phyloP scores from a whole-genome alignment of 2,329 filamentous ascomycete species.

The Hymenoscyphus fraxineus region DNA sequence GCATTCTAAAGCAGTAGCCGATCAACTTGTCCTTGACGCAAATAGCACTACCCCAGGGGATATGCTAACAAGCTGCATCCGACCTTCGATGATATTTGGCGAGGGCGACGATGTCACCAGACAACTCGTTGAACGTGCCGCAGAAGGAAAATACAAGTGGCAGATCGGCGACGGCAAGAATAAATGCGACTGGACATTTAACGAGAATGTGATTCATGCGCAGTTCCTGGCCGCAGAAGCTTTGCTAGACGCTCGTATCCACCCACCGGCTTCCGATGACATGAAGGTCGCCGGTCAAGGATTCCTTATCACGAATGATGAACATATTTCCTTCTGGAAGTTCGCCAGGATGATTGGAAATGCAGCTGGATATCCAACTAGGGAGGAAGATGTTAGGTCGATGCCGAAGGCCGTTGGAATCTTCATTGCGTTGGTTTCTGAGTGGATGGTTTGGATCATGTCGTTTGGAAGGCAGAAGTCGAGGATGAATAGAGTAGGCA shows the following conservation, averaged over 20 bases:
- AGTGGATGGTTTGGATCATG: conserved; percentile 20
- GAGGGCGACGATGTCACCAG: conserved; percentile 36
- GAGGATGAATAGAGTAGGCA: conserved; percentile 11
- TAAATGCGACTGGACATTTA: conserved; percentile 51
- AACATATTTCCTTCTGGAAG: conserved; percentile 20
- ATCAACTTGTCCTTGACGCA: conserved; percentile 19
- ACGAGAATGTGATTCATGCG: conserved; percentile 48
- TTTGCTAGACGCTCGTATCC: conserved; percentile 35
- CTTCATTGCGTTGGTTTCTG: conserved; percentile 14
- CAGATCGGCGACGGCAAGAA: conserved; percentile 50
- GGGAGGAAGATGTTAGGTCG: conserved; percentile 9
- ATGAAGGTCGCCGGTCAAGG: conserved; percentile 16
- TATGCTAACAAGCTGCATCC: conserved; percentile 47
- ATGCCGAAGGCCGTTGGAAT: conserved; percentile 14
- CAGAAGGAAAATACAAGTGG: conserved; percentile 45
- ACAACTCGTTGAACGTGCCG: conserved; percentile 41
- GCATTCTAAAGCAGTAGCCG: conserved; percentile 21
- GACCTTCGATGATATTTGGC: conserved; percentile 49
- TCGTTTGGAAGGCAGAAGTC: conserved; percentile 18
- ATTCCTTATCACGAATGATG: conserved; percentile 23
- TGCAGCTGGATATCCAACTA: conserved; percentile 10
- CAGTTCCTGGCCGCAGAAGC: conserved; percentile 47
- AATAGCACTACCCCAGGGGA: conserved; percentile 25
- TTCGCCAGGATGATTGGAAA: conserved; percentile 14
- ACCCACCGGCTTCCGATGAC: neutral